Conservation (phyloP, 202 grass and related monocot species). For the Elaeis oleifera region DNA sequence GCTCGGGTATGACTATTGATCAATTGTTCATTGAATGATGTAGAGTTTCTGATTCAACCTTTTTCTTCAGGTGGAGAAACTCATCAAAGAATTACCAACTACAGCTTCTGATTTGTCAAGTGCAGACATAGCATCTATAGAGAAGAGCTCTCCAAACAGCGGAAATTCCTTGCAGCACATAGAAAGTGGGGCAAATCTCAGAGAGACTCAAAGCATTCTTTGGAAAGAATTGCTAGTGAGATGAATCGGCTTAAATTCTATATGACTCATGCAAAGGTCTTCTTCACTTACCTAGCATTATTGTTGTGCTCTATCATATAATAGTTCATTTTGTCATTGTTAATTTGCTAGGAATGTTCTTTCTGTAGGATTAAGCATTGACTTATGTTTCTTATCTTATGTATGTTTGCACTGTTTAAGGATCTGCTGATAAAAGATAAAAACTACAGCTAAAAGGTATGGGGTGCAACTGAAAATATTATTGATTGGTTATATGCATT, state of each 20-base stretch:
- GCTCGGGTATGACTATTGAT: no score
- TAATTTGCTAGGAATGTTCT: no score
- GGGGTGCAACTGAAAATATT: no score
- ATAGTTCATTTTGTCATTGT: no score
- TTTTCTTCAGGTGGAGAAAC: slow-evolving; percentile 71
- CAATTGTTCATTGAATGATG: no score
- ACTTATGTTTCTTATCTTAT: neutral
- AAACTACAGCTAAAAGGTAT: neutral
- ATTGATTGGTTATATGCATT: no score
- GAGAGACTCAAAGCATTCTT: slow-evolving; percentile 89
- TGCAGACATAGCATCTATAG: slow-evolving; percentile 14
- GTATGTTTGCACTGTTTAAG: neutral
- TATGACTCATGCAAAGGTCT: slow-evolving; percentile 68
- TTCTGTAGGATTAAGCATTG: neutral
- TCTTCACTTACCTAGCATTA: neutral
- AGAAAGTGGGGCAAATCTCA: slow-evolving; percentile 46
- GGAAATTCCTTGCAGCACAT: slow-evolving; percentile 20
- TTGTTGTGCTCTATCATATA: neutral
- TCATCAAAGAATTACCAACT: slow-evolving; percentile 85
- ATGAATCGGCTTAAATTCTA: slow-evolving; percentile 98
- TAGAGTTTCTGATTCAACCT: neutral
- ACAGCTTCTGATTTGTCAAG: slow-evolving; percentile 45
- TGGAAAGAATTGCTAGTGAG: slow-evolving; percentile 97
- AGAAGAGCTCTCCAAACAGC: slow-evolving; percentile 29
- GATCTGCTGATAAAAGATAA: neutral